A percentile compares a stretch with the other conserved stretches of the same genome.
These are phyloP conservation scores for Pilaira anomala DNA, from an alignment of 192 early-diverging fungal genomes.

Conservation along the genomic window DNA sequence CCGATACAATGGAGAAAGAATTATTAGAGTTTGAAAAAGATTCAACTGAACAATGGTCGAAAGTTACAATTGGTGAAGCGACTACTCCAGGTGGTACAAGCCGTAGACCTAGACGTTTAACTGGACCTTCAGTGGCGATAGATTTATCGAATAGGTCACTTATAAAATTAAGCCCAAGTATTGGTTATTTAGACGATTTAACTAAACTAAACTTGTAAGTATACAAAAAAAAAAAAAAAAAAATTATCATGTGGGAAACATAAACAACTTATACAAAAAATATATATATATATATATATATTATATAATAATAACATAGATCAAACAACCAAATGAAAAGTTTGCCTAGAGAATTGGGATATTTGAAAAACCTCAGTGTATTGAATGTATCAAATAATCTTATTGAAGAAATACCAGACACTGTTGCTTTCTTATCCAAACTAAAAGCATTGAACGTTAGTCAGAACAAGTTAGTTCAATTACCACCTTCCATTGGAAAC, in stretches of 20 bases:
- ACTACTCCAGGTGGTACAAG: neutral
- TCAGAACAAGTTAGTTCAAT: constrained; percentile 55
- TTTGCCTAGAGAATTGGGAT: constrained; percentile 43
- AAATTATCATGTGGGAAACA: neutral
- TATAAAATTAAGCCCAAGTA: constrained; percentile 19
- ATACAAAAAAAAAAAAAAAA: neutral
- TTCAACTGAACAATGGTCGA: constrained; percentile 10
- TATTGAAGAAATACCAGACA: constrained; percentile 62
- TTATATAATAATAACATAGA: neutral
- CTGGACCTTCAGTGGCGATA: constrained; percentile 5
- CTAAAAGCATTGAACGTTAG: constrained; percentile 64
- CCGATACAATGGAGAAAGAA: constrained; percentile 18
- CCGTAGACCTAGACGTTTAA: constrained; percentile 11
- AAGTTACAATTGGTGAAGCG: constrained; percentile 11
- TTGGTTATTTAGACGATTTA: constrained; percentile 16
- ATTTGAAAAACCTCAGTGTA: constrained; percentile 54
- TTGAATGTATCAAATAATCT: constrained; percentile 64
- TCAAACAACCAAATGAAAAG: constrained; percentile 19
- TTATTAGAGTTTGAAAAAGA: constrained; percentile 12
- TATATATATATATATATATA: neutral
- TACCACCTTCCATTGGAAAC: constrained; percentile 61
- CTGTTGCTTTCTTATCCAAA: constrained; percentile 62
- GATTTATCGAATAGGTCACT: constrained; percentile 17
- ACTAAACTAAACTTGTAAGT: constrained; percentile 26
- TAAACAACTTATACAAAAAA: neutral